Base-by-base conservation (phyloP, 305 asterid species). In the Coffea humblotiana region DNA sequence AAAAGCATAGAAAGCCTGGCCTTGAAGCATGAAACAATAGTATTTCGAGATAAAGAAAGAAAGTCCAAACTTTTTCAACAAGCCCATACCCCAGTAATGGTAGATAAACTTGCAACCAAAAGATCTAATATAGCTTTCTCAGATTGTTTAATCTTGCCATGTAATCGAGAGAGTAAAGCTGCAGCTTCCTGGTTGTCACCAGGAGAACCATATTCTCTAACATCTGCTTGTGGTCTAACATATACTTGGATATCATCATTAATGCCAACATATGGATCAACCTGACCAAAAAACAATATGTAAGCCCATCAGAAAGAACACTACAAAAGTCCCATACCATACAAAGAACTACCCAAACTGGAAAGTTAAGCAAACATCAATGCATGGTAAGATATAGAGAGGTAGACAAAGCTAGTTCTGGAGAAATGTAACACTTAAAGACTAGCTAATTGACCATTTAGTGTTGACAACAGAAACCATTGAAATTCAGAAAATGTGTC, bases 231-330 rank as follows among this genome's bases (percentile, higher is more conserved):
- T 74, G 92, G 89, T 92, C 91, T 96, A 75, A 89, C 84, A 81
- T 88, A 88, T 47, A 96, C 90, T 88, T 91, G 98, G 84, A 89
- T 91, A 88, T 90, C 97, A 77, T 93, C 98, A 60, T 86, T 88
- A 76, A 94, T 91, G 90, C 97, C 97, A 81, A 96, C 67, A 87
- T 83, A 93, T 23, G 97, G 97, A 88, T 96, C 99, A 77, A 88
- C 91, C 99, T 94, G 83, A 72, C 19, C 35, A 74, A 40, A 74
- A 58, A 74, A 51, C 51, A 77, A 23, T 76, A 69, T 27, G 40
- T 47, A 27, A 15, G 14, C 14, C 29, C 68, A 72, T 8, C 51
- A 16, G 29, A 13, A 74, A 74, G 5, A 64, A 40, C 40, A 21
- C 29, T 6, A 48, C 60, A 5, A 2, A 40, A 8, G 32, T 12